phyloP scores from a whole-genome alignment of 495 filamentous ascomycete genomes.

The Haplographium delicatum region DNA sequence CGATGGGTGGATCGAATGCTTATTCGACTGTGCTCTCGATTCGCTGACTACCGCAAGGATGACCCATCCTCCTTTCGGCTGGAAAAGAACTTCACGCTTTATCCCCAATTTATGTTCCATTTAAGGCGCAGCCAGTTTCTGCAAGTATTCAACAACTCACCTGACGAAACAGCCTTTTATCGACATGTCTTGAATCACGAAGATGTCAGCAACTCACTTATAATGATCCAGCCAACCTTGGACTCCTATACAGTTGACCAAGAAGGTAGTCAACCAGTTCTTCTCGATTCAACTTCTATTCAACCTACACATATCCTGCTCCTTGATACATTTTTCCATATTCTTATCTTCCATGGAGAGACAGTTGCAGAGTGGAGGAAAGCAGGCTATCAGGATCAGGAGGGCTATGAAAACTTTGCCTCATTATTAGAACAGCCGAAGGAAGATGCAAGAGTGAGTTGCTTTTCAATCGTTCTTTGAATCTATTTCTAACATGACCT shows the following conservation, averaged over 20 bases:
- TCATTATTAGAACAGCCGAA: slow-evolving; percentile 88
- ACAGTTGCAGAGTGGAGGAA: slow-evolving; percentile 98
- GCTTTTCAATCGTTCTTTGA: neutral
- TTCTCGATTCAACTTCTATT: slow-evolving; percentile 94
- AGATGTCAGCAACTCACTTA: slow-evolving; percentile 91
- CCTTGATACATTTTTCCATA: slow-evolving; percentile 98
- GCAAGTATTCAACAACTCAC: slow-evolving; percentile 99
- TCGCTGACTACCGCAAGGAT: slow-evolving; percentile 98
- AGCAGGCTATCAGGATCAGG: slow-evolving; percentile 95
- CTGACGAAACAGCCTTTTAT: slow-evolving; percentile 98
- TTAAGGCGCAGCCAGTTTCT: slow-evolving; percentile 94
- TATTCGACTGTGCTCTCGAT: slow-evolving; percentile 91
- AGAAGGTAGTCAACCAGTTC: slow-evolving; percentile 82
- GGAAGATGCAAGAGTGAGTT: slow-evolving; percentile 89
- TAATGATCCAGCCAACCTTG: slow-evolving; percentile 98
- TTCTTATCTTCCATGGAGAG: slow-evolving; percentile 98
- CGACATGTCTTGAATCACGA: slow-evolving; percentile 96
- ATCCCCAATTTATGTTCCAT: slow-evolving; percentile 99
- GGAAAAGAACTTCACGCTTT: slow-evolving; percentile 98
- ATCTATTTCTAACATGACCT: slow-evolving; percentile 20
- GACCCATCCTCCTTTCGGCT: slow-evolving; percentile 96
- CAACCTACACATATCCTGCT: slow-evolving; percentile 92
- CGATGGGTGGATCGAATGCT: slow-evolving; percentile 99
- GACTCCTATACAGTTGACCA: slow-evolving; percentile 97
- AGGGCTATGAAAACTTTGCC: slow-evolving; percentile 96